phyloP scores from a whole-genome alignment of 495 filamentous ascomycete species.

The Neurospora cerealis region DNA sequence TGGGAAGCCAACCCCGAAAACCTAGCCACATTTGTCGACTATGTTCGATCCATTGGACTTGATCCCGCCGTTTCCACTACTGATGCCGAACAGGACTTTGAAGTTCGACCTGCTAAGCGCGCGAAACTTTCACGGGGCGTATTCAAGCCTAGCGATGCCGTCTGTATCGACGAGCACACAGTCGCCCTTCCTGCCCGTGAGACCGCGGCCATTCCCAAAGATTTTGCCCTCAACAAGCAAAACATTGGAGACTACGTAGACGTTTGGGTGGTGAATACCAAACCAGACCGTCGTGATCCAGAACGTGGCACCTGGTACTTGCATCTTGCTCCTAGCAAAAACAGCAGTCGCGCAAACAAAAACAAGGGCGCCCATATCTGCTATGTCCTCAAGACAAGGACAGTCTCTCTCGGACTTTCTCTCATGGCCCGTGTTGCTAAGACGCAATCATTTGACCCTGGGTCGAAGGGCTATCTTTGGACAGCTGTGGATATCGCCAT shows the following conservation, averaged over 20 bases:
- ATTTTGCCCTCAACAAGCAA: background rate
- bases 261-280: background rate
- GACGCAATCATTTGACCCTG: conserved; percentile 2
- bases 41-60: conserved; percentile 2
- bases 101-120: conserved; percentile 13
- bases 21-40: conserved; percentile 9
- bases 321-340: conserved; percentile 5
- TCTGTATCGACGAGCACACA: conserved; percentile 17
- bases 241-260: conserved; percentile 4
- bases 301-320: conserved; percentile 2
- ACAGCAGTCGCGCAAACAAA: background rate
- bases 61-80: background rate
- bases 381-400: background rate
- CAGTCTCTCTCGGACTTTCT: conserved; percentile 2
- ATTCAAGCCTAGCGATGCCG: background rate
- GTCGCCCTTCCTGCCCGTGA: conserved; percentile 2
- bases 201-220: background rate
- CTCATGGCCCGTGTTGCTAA: conserved; percentile 5
- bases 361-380: background rate
- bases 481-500: conserved; percentile 7
- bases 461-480: conserved; percentile 16
- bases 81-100: background rate
- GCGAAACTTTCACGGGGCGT: conserved; percentile 1
- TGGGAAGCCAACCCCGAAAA: conserved; percentile 1
- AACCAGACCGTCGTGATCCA: background rate